Base-by-base conservation (phyloP, 495 filamentous ascomycete genomes). In the Parathielavia appendiculata region DNA sequence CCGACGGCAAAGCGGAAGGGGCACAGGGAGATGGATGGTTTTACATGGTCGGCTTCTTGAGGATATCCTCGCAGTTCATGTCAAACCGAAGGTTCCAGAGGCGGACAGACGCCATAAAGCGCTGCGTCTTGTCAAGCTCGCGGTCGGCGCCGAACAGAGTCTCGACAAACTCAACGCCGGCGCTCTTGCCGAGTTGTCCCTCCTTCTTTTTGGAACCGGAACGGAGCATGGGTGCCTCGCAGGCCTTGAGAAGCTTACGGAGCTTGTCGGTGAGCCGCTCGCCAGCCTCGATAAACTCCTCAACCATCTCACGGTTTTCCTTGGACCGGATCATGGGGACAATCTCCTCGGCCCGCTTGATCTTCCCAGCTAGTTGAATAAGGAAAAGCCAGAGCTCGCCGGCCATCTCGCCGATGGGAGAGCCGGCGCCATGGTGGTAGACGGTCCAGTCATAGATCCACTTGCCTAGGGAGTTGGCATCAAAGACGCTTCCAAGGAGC, bases 401-500 rank as follows among this genome's bases (percentile, higher is more conserved):
- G 19, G 93, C 92, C 69, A 96, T 85, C 58, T 96, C 91, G 41
- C 91, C 84, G 69, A 96, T 91, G 59, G 93, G 90, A 4, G 90
- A 90, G 30, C 83, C 83, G 12, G 90, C 81, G 41, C 91, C 91
- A 62, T 95, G 88, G 71, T 88, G 86, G 76, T 90, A 97, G 58
- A 97, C 90, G 34, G 93, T 97, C 93, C 93, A 98, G 80, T 98
- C 95, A 76, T 96, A 98, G 70, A 98, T 92, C 93, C 93, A 98
- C 74, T 96, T 96, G 66, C 93, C 93, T 16, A 98, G 81, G 20
- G 90, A 95, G 81, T 96, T 96, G 71, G 93, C 89, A 67, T 97
- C 95, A 69, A 97, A 98, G 46, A 97, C 93, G 69, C 89, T 95
- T 43, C 93, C 93, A 10, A 97, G 81, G 7, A 98, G 81, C 70